Percentiles rank a stretch among this genome's conserved stretches.
Evolutionary conservation across 306 rosid species (phyloP).

Genomic region (Ochetophila trinervis): DNA sequence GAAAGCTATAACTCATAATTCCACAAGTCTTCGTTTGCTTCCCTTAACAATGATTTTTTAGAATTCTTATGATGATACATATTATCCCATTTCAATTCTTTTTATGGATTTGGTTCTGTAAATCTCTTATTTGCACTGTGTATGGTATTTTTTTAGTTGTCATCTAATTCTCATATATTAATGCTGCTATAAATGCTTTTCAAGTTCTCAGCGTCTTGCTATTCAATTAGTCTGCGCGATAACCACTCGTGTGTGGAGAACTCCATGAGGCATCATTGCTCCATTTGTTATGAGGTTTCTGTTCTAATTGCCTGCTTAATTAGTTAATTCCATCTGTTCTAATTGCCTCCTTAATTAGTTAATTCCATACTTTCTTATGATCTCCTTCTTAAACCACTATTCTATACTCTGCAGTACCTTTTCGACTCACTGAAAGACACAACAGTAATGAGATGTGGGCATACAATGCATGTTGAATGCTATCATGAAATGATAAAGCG

Average conservation of each 20-base stretch:
- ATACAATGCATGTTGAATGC: slow-evolving; percentile 91
- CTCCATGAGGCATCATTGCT: slow-evolving; percentile 97
- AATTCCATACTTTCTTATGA: neutral
- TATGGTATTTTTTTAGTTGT: neutral
- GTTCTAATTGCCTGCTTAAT: slow-evolving; percentile 12
- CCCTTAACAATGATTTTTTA: no score
- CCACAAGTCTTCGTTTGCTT: no score
- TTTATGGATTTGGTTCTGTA: neutral
- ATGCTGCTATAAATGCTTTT: neutral
- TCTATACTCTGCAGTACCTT: slow-evolving; percentile 56
- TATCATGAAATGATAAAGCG: slow-evolving; percentile 69
- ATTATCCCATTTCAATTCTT: no score
- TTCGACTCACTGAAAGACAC: slow-evolving; percentile 81
- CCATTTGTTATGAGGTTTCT: slow-evolving; percentile 93
- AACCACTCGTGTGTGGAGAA: slow-evolving; percentile 91
- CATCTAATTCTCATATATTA: neutral
- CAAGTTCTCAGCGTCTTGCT: slow-evolving; percentile 73
- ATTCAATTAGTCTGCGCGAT: slow-evolving; percentile 57
- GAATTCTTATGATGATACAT: no score
- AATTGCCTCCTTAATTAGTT: slow-evolving; percentile 1
- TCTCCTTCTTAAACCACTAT: slow-evolving; percentile 12
- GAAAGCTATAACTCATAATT: no score
- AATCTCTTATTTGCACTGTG: neutral
- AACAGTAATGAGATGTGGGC: slow-evolving; percentile 90
- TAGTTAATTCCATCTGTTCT: neutral